phyloP scores from a whole-genome alignment of 495 filamentous ascomycete species.

The Apodospora peruviana region DNA sequence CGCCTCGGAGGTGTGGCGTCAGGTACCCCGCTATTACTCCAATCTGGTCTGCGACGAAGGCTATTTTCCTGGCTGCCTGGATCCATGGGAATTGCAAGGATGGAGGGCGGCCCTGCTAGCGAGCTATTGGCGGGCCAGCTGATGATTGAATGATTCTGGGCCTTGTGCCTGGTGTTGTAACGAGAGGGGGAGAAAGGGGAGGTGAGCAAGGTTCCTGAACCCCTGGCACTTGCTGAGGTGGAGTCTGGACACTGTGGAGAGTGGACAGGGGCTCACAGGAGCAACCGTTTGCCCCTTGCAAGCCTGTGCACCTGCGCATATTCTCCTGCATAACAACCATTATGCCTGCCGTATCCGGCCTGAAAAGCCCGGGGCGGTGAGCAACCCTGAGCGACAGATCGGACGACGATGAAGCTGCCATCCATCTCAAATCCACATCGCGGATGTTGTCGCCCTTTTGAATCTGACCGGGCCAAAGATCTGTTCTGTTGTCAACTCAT shows the following conservation, averaged over 20 bases:
- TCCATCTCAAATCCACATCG: too few species aligned
- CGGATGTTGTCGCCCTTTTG: too few species aligned
- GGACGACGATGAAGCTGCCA: too few species aligned
- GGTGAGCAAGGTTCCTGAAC: too few species aligned
- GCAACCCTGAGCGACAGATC: neutral
- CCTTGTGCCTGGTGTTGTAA: too few species aligned
- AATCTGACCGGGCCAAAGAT: too few species aligned
- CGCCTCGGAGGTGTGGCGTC: conserved; percentile 22
- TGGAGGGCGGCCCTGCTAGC: neutral
- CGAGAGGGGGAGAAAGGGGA: too few species aligned
- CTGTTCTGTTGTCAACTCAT: too few species aligned
- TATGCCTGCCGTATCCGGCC: conserved; percentile 12
- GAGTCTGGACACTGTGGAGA: too few species aligned
- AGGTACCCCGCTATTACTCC: conserved; percentile 17
- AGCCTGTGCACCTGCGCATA: too few species aligned
- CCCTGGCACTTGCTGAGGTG: conserved; percentile 6
- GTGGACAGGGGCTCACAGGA: too few species aligned
- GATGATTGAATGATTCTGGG: too few species aligned
- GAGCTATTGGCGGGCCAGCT: conserved; percentile 5
- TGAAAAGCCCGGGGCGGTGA: conserved; percentile 10
- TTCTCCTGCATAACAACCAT: conserved; percentile 18
- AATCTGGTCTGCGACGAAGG: conserved; percentile 1
- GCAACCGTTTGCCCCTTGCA: conserved; percentile 12
- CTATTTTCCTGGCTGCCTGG: neutral
- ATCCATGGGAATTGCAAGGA: neutral